Evolutionary conservation across 2,329 filamentous ascomycete species (phyloP), one percentile per base, ranked within the genome.

Genomic region (Phyllosticta ampelicida): DNA sequence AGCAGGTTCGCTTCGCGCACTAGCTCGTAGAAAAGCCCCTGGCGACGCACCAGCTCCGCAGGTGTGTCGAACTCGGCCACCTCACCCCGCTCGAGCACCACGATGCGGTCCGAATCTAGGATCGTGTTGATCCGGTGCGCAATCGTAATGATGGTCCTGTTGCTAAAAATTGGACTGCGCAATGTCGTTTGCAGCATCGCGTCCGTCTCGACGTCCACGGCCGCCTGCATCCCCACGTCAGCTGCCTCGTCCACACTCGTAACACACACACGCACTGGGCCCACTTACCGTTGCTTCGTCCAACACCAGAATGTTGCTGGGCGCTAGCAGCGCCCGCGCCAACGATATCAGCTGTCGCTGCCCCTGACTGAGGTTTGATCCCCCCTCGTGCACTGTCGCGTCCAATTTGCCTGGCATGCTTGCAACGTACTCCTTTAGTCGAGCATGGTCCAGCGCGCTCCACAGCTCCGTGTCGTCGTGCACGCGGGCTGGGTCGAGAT

Each of bases 51-150:
- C 60, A 99, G 78, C 62, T 86, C 84, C 48, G 83, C 78, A 1
- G 94, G 94, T 6, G 86, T 90, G 71, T 95, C 94, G 72, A 96
- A 99, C 72, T 99, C 94, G 54, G 86, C 87, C 49, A 99, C 91
- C 66, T 85, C 83, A 50, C 94, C 94, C 72, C 87, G 87, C 69
- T 97, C 90, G 5, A 99, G 82, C 54, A 99, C 94, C 36, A 99
- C 86, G 62, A 99, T 94, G 54, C 91, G 84, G 75, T 99, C 92
- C 61, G 81, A 84, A 67, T 86, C 84, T 13, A 99, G 80, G 66
- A 99, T 97, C 10, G 94, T 99, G 76, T 97, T 97, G 77, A 99
- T 95, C 58, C 94, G 86, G 76, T 99, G 94, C 23, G 94, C 94
- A 67, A 99, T 96, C 0, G 94, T 99, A 73, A 99, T 95, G 73